Conservation (phyloP, 352 stramenopile genomes). For the Pythium guiyangense region DNA sequence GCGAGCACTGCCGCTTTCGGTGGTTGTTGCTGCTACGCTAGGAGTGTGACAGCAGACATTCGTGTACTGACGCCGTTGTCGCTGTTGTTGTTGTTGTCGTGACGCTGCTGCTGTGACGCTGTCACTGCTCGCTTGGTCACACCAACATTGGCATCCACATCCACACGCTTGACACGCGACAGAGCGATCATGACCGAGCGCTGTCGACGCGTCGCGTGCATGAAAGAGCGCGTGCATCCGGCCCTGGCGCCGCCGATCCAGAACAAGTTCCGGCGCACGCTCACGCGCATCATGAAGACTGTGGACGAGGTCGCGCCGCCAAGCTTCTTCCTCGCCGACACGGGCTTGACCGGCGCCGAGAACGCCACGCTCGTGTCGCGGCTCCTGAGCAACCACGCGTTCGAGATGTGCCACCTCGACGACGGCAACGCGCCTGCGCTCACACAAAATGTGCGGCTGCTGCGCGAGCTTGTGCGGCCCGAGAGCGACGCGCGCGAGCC, state of each 20-base stretch:
- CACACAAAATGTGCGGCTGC: conserved; percentile 79
- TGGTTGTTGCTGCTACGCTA: background rate
- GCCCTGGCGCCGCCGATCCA: conserved; percentile 38
- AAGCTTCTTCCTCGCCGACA: conserved; percentile 73
- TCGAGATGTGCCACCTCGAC: conserved; percentile 81
- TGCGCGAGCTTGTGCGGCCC: conserved; percentile 38
- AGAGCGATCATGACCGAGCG: conserved; percentile 55
- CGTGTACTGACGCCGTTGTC: background rate
- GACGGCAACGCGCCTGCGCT: conserved; percentile 73
- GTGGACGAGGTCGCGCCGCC: conserved; percentile 42
- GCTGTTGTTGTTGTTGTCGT: background rate
- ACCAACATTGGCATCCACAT: too few species aligned
- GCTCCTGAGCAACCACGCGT: conserved; percentile 73
- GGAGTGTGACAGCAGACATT: background rate
- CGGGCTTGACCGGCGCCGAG: conserved; percentile 63
- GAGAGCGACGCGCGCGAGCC: conserved; percentile 17
- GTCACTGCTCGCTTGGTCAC: too few species aligned
- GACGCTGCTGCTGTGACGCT: background rate
- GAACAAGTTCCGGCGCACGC: conserved; percentile 42
- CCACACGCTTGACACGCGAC: too few species aligned
- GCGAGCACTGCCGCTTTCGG: background rate
- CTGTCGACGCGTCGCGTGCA: conserved; percentile 55
- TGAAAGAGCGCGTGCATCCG: conserved; percentile 62
- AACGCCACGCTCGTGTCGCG: conserved; percentile 56
- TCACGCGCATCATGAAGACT: too few species aligned